Evolutionary conservation across 2,329 filamentous ascomycete genomes (phyloP).

Genomic region (Nemania abortiva): DNA sequence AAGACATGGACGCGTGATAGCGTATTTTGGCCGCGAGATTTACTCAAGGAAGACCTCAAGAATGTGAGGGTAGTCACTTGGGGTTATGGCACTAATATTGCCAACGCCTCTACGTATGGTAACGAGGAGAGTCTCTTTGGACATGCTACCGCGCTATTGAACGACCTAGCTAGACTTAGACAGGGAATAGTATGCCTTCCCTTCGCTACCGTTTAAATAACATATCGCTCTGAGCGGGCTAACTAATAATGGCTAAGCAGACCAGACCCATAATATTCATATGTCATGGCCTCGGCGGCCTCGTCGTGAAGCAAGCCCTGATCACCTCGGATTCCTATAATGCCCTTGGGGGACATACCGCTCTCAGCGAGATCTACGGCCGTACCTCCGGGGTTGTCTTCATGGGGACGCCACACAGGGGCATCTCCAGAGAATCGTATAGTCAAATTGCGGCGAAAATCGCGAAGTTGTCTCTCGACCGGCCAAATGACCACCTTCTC

Average conservation of each 20-base stretch:
- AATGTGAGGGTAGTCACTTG: not conserved
- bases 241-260: not conserved
- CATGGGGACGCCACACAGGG: constrained; percentile 6
- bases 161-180: not conserved
- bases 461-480: not conserved
- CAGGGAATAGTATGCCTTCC: not conserved
- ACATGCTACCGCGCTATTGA: not conserved
- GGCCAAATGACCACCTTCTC: constrained; percentile 6
- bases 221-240: not conserved
- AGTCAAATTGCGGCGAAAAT: not conserved
- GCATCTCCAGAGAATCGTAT: not conserved
- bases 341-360: not conserved
- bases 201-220: not conserved
- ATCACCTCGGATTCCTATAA: not conserved
- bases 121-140: not conserved
- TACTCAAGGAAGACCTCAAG: not conserved
- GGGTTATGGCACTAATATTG: constrained; percentile 3
- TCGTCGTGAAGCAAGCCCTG: constrained; percentile 8
- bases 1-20: not conserved
- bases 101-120: not conserved
- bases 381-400: constrained; percentile 1
- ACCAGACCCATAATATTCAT: constrained; percentile 9
- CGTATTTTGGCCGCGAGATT: not conserved
- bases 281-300: constrained; percentile 6
- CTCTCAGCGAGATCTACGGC: not conserved